Evolutionary conservation across 139 green algal species (phyloP).

Genomic region (Picochlorum costavermella): DNA sequence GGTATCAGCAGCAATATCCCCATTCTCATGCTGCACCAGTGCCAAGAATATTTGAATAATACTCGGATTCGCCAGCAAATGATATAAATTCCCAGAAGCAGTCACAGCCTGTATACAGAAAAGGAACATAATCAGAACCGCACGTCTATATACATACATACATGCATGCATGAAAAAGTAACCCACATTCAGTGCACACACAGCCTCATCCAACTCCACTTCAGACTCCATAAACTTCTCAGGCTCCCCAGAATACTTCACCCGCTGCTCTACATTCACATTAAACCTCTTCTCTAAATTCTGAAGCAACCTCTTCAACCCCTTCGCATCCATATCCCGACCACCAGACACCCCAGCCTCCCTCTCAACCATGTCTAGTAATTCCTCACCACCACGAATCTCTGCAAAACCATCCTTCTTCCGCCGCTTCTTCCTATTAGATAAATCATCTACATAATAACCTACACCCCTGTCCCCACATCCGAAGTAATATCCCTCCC

Average conservation of each 20-base stretch:
- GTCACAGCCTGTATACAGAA: constrained; percentile 28
- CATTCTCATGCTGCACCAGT: constrained; percentile 90
- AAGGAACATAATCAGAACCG: neutral
- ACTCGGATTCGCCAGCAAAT: constrained; percentile 51
- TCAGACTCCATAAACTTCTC: constrained; percentile 91
- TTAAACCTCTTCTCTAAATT: constrained; percentile 62
- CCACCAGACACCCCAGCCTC: neutral
- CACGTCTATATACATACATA: constrained; percentile 10
- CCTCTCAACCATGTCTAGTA: constrained; percentile 5
- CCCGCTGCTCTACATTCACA: constrained; percentile 69
- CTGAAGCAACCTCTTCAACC: constrained; percentile 52
- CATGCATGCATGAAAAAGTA: constrained; percentile 33
- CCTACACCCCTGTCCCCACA: constrained; percentile 44
- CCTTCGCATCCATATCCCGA: constrained; percentile 50
- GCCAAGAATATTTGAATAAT: constrained; percentile 61
- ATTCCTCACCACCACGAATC: neutral
- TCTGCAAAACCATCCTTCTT: neutral
- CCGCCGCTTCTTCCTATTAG: neutral
- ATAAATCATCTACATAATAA: constrained; percentile 26
- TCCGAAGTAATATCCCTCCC: constrained; percentile 60
- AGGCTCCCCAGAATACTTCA: constrained; percentile 76
- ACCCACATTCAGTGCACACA: constrained; percentile 40
- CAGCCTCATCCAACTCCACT: constrained; percentile 82
- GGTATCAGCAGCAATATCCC: constrained; percentile 71
- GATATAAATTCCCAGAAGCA: constrained; percentile 70